These are phyloP conservation scores for Avena sativa DNA, from an alignment of 176 grass and related monocot genomes.

Conservation along the genomic window DNA sequence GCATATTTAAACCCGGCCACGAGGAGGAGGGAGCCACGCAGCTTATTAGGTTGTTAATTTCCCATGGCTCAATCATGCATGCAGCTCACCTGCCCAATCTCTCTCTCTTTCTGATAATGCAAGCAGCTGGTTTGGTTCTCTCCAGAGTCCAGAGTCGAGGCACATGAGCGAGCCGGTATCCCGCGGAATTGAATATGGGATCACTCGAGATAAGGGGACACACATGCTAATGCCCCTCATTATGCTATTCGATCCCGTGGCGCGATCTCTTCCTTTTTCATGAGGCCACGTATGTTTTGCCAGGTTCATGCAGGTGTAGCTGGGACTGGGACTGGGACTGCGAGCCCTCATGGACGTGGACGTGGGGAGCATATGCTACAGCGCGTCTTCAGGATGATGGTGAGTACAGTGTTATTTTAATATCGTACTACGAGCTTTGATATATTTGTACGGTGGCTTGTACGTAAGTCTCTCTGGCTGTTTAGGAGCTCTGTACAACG, in stretches of 20 bases:
- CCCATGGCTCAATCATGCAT: constrained; percentile 54
- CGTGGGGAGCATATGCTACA: constrained; percentile 37
- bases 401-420: neutral
- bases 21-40: constrained; percentile 41
- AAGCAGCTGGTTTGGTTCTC: constrained; percentile 26
- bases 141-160: constrained; percentile 38
- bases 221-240: constrained; percentile 55
- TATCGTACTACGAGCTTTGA: neutral
- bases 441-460: constrained; percentile 13
- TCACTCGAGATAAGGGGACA: constrained; percentile 53
- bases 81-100: constrained; percentile 59
- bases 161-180: constrained; percentile 52
- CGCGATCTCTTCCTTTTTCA: constrained; percentile 38
- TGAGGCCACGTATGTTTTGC: constrained; percentile 58
- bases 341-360: constrained; percentile 11
- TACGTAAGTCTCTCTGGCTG: neutral
- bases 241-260: constrained; percentile 43
- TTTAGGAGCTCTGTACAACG: neutral
- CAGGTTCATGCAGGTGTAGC: constrained; percentile 27
- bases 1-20: constrained; percentile 38
- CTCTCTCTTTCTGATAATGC: constrained; percentile 29
- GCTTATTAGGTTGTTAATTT: constrained; percentile 30
- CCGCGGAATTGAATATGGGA: constrained; percentile 46
- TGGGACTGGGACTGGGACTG: neutral
- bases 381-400: constrained; percentile 28